Percentiles rank a stretch among this genome's conserved stretches.
Conservation (phyloP, 2,329 filamentous ascomycete genomes). For the Aspergillus vadensis region DNA sequence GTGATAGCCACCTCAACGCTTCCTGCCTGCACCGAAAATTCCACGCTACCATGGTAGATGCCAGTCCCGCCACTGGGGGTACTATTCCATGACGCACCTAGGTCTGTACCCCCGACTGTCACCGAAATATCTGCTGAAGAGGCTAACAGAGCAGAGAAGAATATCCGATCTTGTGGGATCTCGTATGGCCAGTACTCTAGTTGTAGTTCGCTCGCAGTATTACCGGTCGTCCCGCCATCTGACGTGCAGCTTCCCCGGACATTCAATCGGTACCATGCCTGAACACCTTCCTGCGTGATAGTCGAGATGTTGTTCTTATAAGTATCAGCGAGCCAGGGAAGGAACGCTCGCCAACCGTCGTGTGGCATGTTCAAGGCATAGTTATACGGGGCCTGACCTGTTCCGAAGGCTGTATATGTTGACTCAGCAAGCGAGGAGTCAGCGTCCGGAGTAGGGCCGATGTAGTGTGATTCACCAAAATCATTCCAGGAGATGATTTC, state of each 20-base stretch:
- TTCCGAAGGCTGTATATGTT: slow-evolving; percentile 36
- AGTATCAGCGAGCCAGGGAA: slow-evolving; percentile 38
- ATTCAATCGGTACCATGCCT: slow-evolving; percentile 29
- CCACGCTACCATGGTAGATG: slow-evolving; percentile 33
- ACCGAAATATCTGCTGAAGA: slow-evolving; percentile 31
- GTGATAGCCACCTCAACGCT: slow-evolving; percentile 7
- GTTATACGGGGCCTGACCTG: slow-evolving; percentile 42
- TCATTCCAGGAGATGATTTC: slow-evolving; percentile 64
- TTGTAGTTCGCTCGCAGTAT: slow-evolving; percentile 27
- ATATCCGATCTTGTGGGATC: slow-evolving; percentile 22
- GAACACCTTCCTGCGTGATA: slow-evolving; percentile 25
- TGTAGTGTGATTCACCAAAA: slow-evolving; percentile 63
- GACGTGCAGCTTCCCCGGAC: slow-evolving; percentile 17
- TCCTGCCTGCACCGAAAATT: background rate
- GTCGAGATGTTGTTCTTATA: slow-evolving; percentile 33
- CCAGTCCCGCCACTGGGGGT: slow-evolving; percentile 31
- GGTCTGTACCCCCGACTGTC: slow-evolving; percentile 26
- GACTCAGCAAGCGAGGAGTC: background rate
- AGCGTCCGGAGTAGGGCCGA: slow-evolving; percentile 42
- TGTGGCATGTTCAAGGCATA: slow-evolving; percentile 32
- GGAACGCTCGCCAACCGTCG: slow-evolving; percentile 31
- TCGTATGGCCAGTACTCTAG: slow-evolving; percentile 21
- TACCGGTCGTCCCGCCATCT: slow-evolving; percentile 28
- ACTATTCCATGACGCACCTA: background rate
- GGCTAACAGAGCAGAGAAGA: slow-evolving; percentile 36